Evolutionary conservation across 768 basidiomycete genomes (phyloP), one percentile per base, ranked within the genome.

Genomic region (Suillus subalutaceus): DNA sequence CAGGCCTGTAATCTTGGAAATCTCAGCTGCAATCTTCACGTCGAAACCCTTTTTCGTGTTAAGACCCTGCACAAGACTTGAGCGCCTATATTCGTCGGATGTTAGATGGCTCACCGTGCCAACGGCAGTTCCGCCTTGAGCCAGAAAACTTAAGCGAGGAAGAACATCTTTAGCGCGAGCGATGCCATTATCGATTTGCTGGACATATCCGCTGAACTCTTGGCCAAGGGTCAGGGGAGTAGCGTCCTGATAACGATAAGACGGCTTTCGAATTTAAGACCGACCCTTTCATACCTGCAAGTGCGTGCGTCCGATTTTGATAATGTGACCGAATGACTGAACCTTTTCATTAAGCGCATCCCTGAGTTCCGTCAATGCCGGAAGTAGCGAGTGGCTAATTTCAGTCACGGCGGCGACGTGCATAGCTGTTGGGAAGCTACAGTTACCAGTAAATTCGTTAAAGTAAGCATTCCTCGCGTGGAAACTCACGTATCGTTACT

Each of bases 241-340:
- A 3, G 97, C 97, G 77, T 99, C 97, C 90, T 97, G 75, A 43
- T 60, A 23, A 63, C 55, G 62, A 64, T 63, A 65, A 66, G 30
- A 52, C 56, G 68, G 16, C 40, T 35, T 41, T 60, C 58, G 23
- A 30, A 26, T 35, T 37, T 35, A 53, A 59, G 8, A 23, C 2
- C 46, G 53, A 43, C 15, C 37, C 10, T 57, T 37, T 61, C 70
- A 53, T 64, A 87, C 91, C 83, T 95, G 93, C 66, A 99, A 81
- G 80, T 99, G 97, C 6, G 97, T 99, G 53, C 97, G 91, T 43
- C 97, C 97, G 73, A 99, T 99, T 79, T 99, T 99, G 79, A 99
- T 94, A 73, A 99, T 99, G 74, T 91, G 80, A 37, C 91, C 89
- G 75, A 99, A 99, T 1, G 83, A 84, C 71, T 90, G 87, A 18